Evolutionary conservation across 2,329 filamentous ascomycete genomes (phyloP), one percentile per base, ranked within the genome.

Genomic region (Aspergillus sp.): DNA sequence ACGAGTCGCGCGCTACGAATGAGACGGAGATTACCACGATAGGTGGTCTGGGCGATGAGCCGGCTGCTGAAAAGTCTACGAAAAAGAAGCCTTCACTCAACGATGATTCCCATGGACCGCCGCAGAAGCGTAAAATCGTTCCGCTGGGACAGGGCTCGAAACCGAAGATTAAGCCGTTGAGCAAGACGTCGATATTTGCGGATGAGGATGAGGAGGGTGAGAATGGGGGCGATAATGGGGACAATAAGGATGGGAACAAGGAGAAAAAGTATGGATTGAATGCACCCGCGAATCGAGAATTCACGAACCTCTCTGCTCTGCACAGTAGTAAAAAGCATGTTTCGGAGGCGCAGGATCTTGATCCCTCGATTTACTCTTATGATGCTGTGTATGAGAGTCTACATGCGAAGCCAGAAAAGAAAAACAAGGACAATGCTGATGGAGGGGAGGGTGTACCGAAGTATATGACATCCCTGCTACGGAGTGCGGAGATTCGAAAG

Each of bases 401-500:
- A n/a, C 77, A 80, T 50, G 67, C 72, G 14, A 77, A 76, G 58
- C 64, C 70, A 1, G 62, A 62, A 17, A 63, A 65, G 31, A 66
- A 64, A 37, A 64, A 71, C 12, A 69, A 71, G 5, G 58, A 37
- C 33, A 58, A 41, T 37, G 58, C 27, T 3, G 64, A 68, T 63
- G 23, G 67, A 70, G 27, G 71, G 2, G 54, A 39, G 6, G 21
- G 40, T 15, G 54, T 62, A 45, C 84, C 86, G 0, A 85, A 84
- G 59, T 88, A 88, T 71, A 87, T 88, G 78, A 79, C 79, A 48
- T 80, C 80, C 33, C 72, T 88, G 15, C 76, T 87, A 35, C 80
- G 82, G 35, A 84, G 84, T 17, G 84, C 86, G 2, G 83, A 86
- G 60, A 73, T 83, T 33, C 81, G 86, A 11, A 87, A 88, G 68